phyloP scores from a whole-genome alignment of 805 yeast species.

The Clavispora asparagi region DNA sequence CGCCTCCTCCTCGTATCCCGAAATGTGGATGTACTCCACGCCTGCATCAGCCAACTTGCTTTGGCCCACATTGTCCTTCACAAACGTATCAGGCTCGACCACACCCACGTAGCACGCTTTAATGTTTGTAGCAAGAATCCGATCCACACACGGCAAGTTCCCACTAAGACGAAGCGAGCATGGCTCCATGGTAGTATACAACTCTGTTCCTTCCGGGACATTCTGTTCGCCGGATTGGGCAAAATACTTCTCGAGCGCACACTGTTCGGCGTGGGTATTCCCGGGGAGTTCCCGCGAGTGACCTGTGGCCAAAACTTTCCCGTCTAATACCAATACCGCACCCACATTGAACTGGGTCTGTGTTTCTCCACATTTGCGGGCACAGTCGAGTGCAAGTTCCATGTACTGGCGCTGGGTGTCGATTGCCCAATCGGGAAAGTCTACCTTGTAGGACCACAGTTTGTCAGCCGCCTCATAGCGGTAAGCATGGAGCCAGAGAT shows the following conservation, averaged over 20 bases:
- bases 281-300: slow-evolving; percentile 89
- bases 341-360: slow-evolving; percentile 93
- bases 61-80: slow-evolving; percentile 67
- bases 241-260: slow-evolving; percentile 77
- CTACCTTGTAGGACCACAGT: slow-evolving; percentile 72
- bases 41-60: slow-evolving; percentile 49
- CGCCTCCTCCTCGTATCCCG: slow-evolving; percentile 75
- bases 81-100: slow-evolving; percentile 83
- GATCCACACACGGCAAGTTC: slow-evolving; percentile 79
- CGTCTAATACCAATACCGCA: slow-evolving; percentile 63
- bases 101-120: slow-evolving; percentile 87
- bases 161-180: slow-evolving; percentile 88
- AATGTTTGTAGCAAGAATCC: slow-evolving; percentile 58
- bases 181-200: slow-evolving; percentile 97
- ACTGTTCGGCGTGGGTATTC: slow-evolving; percentile 96
- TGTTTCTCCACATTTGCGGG: slow-evolving; percentile 74
- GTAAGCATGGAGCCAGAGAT: slow-evolving; percentile 88
- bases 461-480: slow-evolving; percentile 57
- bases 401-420: slow-evolving; percentile 55
- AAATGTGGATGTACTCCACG: slow-evolving; percentile 70
- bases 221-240: slow-evolving; percentile 25
- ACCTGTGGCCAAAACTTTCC: slow-evolving; percentile 70
- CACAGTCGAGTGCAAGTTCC: slow-evolving; percentile 73
- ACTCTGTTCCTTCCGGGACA: slow-evolving; percentile 70
- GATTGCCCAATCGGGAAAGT: slow-evolving; percentile 79